Percentiles rank a stretch among this genome's conserved stretches.
Conservation (phyloP, 164 flowering plant species). For the Cinnamomum chago region DNA sequence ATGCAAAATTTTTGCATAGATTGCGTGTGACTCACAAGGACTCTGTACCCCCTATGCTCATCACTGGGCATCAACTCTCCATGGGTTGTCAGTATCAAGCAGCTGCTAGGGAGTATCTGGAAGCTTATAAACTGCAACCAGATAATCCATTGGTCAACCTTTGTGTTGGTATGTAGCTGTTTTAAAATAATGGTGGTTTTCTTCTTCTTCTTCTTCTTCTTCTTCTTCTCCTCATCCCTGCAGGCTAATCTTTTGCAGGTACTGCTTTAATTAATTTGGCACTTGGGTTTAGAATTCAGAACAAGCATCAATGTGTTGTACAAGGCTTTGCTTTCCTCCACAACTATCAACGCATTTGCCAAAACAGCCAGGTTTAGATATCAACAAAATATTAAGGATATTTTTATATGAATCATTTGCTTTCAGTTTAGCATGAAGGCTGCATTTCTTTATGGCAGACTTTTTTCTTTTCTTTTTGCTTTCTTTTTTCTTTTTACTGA, state of each 20-base stretch:
- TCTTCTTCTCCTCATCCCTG: background rate
- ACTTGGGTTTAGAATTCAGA: constrained; percentile 72
- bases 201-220: background rate
- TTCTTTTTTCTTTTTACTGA: background rate
- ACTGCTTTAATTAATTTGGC: constrained; percentile 78
- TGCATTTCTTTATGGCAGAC: background rate
- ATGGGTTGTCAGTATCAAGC: constrained; percentile 66
- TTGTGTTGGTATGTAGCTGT: constrained; percentile 56
- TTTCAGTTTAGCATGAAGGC: background rate
- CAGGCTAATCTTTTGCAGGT: constrained; percentile 33
- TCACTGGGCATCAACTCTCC: constrained; percentile 70
- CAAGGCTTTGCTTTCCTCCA: constrained; percentile 85
- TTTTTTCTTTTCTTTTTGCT: background rate
- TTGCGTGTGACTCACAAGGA: constrained; percentile 49
- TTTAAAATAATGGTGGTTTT: background rate
- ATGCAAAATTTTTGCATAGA: constrained; percentile 52
- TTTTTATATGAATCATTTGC: background rate
- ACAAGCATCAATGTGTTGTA: constrained; percentile 65
- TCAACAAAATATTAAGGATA: background rate
- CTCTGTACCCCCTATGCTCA: constrained; percentile 64
- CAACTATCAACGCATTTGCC: constrained; percentile 53
- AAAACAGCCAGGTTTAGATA: constrained; percentile 61
- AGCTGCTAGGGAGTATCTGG: constrained; percentile 80
- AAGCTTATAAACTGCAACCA: constrained; percentile 79
- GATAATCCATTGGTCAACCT: constrained; percentile 79